Base-by-base conservation (phyloP, 1,139 yeast genomes). In the Komagataea norvegica region DNA sequence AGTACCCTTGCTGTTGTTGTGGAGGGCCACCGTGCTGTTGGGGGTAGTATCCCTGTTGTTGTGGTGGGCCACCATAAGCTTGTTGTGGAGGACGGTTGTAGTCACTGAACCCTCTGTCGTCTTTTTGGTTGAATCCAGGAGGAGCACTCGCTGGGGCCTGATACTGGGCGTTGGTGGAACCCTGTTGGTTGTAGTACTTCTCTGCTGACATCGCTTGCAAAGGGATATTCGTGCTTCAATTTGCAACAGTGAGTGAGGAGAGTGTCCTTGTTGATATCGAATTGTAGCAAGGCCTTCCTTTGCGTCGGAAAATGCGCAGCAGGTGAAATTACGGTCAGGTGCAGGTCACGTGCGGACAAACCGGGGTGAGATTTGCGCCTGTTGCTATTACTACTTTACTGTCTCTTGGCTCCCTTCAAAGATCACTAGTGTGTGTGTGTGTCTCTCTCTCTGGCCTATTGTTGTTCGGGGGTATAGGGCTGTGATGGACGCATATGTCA, bases 1-100 rank as follows among this genome's bases (percentile, higher is more conserved):
- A 40, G 35, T 55, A 59, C 19, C 56, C 52, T n/a, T n/a, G n/a
- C 34, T 49, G 56, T 36, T 50, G 33, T 29, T 29, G 62, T 20
- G 46, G 51, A 17, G 37, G 35, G 16, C 35, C 35, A 21, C 11
- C 8, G 8, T 8, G 10, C 24, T 21, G 24, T 15, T 32, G 34
- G 25, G 25, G 34, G 29, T 31, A 31, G 17, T 31, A 31, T 8
- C 33, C 33, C 13, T 31, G 33, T 15, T 29, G 31, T 14, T 21
- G 25, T 30, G 19, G 33, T 24, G 21, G 40, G 11, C 25, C 40
- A 31, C 25, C 40, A 31, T 55, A 59, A 19, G 57, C 52, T 35
- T 49, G 57, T 36, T 49, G 62, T 11, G 46, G 51, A 10, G 40
- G 40, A 10, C 34, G 23, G 23, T 16, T 16, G 14, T 49, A 47